Conservation (phyloP, 345 rosid species). For the Eucalyptus microcorys region DNA sequence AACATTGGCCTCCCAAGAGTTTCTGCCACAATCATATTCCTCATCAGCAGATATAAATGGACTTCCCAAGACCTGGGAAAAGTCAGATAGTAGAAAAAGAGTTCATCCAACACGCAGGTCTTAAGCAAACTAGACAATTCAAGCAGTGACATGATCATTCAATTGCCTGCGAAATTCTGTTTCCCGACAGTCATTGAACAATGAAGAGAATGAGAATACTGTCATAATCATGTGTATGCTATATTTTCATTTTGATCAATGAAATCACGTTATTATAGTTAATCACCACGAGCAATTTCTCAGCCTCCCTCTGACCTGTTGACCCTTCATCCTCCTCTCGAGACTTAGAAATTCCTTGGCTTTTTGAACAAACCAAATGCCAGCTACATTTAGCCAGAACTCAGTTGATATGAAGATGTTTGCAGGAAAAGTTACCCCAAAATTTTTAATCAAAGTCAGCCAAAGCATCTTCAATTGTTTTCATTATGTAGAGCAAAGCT, state of each 20-base stretch:
- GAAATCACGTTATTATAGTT: neutral
- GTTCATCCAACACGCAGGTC: neutral
- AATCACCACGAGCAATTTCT: neutral
- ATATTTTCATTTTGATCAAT: neutral
- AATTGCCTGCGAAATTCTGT: neutral
- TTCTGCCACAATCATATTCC: neutral
- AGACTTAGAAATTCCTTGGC: neutral
- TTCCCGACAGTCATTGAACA: neutral
- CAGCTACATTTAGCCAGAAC: neutral
- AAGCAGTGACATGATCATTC: neutral
- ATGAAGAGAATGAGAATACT: neutral
- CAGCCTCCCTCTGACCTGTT: neutral
- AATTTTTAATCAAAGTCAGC: neutral
- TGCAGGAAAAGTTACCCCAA: neutral
- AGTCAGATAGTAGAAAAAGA: neutral
- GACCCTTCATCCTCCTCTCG: neutral
- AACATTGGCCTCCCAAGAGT: neutral
- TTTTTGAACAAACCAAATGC: neutral
- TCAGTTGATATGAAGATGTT: neutral
- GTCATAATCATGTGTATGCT: neutral
- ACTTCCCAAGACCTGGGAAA: neutral
- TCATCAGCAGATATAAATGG: neutral
- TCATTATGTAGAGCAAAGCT: neutral
- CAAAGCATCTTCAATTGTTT: neutral
- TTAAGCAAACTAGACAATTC: neutral